Conservation (phyloP, 2,329 filamentous ascomycete genomes). For the Rhynchosporium graminicola region DNA sequence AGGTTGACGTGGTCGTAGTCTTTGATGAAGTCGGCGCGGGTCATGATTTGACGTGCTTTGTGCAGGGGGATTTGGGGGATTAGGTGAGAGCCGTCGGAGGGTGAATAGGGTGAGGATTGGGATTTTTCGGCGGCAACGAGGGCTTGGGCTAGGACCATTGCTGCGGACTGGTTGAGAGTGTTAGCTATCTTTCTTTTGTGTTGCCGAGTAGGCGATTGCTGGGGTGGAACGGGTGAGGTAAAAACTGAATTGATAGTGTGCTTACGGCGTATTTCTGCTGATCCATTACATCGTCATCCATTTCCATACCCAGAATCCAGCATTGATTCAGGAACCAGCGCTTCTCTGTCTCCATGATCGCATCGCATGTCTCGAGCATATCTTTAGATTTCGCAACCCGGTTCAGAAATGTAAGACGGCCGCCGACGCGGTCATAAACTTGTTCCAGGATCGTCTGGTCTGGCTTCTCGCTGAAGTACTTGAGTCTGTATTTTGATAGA, state of each 20-base stretch:
- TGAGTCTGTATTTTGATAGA: slow-evolving; percentile 75
- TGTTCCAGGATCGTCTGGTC: slow-evolving; percentile 61
- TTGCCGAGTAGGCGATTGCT: background rate
- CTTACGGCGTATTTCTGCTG: slow-evolving; percentile 92
- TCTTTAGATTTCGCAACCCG: slow-evolving; percentile 83
- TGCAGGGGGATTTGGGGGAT: slow-evolving; percentile 82
- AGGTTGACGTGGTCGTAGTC: slow-evolving; percentile 91
- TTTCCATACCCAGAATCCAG: slow-evolving; percentile 72
- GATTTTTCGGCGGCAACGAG: slow-evolving; percentile 77
- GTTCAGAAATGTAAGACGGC: slow-evolving; percentile 83
- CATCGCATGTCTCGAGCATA: slow-evolving; percentile 76
- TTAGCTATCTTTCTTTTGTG: slow-evolving; percentile 10
- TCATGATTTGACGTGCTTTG: slow-evolving; percentile 89
- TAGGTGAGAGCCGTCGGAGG: slow-evolving; percentile 40
- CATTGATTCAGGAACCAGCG: slow-evolving; percentile 80
- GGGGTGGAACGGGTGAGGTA: background rate
- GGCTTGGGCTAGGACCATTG: slow-evolving; percentile 89
- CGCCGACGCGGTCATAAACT: slow-evolving; percentile 85
- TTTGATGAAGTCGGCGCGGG: slow-evolving; percentile 90
- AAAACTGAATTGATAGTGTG: slow-evolving; percentile 30
- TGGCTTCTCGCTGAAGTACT: slow-evolving; percentile 69
- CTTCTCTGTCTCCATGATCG: slow-evolving; percentile 70
- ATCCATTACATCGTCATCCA: slow-evolving; percentile 98
- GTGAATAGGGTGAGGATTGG: slow-evolving; percentile 39
- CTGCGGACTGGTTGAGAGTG: slow-evolving; percentile 62